phyloP scores from a whole-genome alignment of 106 monocot genomes.

The Ottelia alismoides region DNA sequence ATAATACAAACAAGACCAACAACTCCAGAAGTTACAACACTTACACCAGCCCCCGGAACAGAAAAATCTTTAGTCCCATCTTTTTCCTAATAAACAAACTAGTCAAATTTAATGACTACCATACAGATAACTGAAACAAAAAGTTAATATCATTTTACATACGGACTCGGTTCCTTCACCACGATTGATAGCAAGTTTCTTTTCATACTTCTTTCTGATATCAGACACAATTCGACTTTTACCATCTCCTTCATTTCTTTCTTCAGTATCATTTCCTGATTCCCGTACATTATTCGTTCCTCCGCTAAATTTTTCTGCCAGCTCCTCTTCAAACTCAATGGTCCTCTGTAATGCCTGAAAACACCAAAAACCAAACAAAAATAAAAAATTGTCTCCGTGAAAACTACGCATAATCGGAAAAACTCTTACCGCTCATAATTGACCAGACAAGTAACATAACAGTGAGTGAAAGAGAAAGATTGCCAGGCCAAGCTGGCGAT shows the following conservation, averaged over 20 bases:
- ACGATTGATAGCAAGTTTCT: conserved; percentile 47
- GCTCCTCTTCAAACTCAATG: conserved; percentile 95
- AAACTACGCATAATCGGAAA: too few species aligned
- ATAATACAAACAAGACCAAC: not conserved
- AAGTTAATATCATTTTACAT: too few species aligned
- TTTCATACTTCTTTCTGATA: conserved; percentile 91
- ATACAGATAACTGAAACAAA: too few species aligned
- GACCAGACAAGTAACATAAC: too few species aligned
- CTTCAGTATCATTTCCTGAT: conserved; percentile 55
- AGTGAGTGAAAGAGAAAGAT: too few species aligned
- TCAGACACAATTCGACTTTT: conserved; percentile 70
- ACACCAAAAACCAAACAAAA: not conserved
- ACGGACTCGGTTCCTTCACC: conserved; percentile 52
- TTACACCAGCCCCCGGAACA: conserved; percentile 75
- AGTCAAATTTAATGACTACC: not conserved
- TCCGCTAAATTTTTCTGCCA: conserved; percentile 90
- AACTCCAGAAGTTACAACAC: not conserved
- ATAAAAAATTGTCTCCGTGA: too few species aligned
- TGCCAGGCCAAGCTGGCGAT: too few species aligned
- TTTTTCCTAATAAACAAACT: conserved; percentile 40
- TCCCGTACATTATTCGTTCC: conserved; percentile 42
- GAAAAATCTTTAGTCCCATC: conserved; percentile 61
- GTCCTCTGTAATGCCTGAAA: conserved; percentile 90
- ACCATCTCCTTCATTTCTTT: conserved; percentile 56
- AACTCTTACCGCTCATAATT: too few species aligned